Base-by-base conservation (phyloP, 2,329 filamentous ascomycete species). In the Thermomyces lanuginosus region DNA sequence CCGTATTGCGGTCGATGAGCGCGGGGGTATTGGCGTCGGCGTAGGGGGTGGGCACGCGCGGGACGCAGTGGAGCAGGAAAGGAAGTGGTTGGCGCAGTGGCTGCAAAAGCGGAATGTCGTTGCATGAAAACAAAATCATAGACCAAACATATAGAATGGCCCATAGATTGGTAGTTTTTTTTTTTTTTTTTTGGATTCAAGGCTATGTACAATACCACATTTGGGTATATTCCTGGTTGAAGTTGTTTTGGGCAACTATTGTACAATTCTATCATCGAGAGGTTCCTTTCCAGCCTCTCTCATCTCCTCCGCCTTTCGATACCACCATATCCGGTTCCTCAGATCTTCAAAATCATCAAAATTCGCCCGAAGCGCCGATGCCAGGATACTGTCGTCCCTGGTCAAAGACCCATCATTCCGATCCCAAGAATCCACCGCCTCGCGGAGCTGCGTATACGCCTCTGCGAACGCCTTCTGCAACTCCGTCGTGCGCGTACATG, bases 1-100 rank as follows among this genome's bases (percentile, higher is more conserved):
- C 11, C 55, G 57, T 33, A 63, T 81, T 32, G 80, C 80, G 8
- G 77, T 76, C 41, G 63, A 70, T 31, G 77, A 82, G 36, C 63
- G 77, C 8, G 79, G 75, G 4, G 51, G 50, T 14, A 43, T 48
- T n/a, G 51, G 49, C 30, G 37, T 50, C 18, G 34, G 36, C 11
- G 35, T 31, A 33, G 11, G 40, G 29, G 2, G 38, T 33, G 27
- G 13, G 15, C 6, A 8, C 4, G 12, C 2, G 8, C 10, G 15
- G 37, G 44, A 30, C 10, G 42, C 29, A 2, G 51, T 52, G 32
- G 30, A 29, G 16, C 36, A 38, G 16, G 39, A 53, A 39, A 46
- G 49, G 30, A 37, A 39, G 26, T 55, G 55, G 51, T 41, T 56
- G 37, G 38, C 39, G 18, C 38, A 26, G 24, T 57, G 53, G 53